These are phyloP conservation scores for Fusarium oxysporum DNA, from an alignment of 2,329 filamentous ascomycete genomes.

Conservation along the genomic window DNA sequence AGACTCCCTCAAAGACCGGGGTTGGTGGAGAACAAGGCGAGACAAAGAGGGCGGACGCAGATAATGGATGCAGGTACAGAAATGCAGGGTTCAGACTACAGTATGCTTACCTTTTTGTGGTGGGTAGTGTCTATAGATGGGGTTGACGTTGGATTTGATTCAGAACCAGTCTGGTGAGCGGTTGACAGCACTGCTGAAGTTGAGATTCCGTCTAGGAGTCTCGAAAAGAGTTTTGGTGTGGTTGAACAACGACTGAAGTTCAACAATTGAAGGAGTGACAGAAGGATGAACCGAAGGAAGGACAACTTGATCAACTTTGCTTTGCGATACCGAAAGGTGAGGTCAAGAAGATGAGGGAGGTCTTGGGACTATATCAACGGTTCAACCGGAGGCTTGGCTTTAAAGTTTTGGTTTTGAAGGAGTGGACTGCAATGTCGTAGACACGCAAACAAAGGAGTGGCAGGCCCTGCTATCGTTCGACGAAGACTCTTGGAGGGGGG, in stretches of 20 bases:
- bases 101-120: conserved; percentile 31
- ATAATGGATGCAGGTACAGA: conserved; percentile 30
- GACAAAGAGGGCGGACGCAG: conserved; percentile 22
- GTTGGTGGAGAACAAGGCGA: conserved; percentile 33
- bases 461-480: conserved; percentile 44
- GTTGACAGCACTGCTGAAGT: conserved; percentile 40
- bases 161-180: conserved; percentile 45
- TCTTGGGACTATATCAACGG: conserved; percentile 44
- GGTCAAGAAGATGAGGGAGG: conserved; percentile 29
- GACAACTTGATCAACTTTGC: conserved; percentile 39
- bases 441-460: conserved; percentile 49
- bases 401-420: conserved; percentile 43
- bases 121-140: conserved; percentile 11
- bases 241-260: conserved; percentile 42
- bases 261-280: conserved; percentile 41
- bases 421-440: conserved; percentile 50
- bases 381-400: conserved; percentile 45
- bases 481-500: conserved; percentile 44
- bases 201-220: conserved; percentile 45
- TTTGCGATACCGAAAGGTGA: conserved; percentile 29
- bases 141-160: conserved; percentile 30
- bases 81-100: conserved; percentile 16
- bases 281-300: conserved; percentile 40
- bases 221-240: conserved; percentile 30
- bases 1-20: conserved; percentile 22